Evolutionary conservation across 1,284 basidiomycete genomes (phyloP), one percentile per base, ranked within the genome.

Genomic region (Leccinum subatratum): DNA sequence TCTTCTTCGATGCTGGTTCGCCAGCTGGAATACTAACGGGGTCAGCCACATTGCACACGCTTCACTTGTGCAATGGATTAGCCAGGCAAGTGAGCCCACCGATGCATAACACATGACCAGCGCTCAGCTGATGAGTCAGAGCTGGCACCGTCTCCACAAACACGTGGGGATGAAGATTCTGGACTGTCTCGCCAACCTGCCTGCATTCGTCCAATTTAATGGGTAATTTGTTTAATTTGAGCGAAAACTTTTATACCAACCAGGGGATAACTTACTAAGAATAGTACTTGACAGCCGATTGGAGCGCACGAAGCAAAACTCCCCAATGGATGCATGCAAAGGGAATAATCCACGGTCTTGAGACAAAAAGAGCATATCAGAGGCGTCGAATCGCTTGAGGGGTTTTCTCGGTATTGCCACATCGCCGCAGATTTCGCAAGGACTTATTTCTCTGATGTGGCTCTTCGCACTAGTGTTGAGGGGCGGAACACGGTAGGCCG

Each of bases 1-100:
- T 34, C 12, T 34, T 34, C 34, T 34, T 34, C 34, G 34, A 34
- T 34, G 34, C 11, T 34, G 34, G 12, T 34, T 34, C n/a, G n/a
- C n/a, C n/a, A n/a, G n/a, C n/a, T n/a, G n/a, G n/a, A n/a, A n/a
- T 61, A 42, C 42, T 42, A 51, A 62, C 60, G 25, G 45, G 51
- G 45, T 62, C 32, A 59, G 51, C 22, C 20, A 56, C 51, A 56
- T 25, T 58, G 42, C 62, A 69, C 64, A 70, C 65, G 67, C n/a
- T 6, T 56, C 42, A 16, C 58, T 58, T 62, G 45, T 48, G 63
- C 37, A 32, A 39, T 59, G 45, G 34, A 48, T 22, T 48, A 14
- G 34, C 14, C 45, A 54, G 62, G 68, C 42, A 39, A 62, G 63
- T 61, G 66, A 70, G 61, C 16, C 12, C 57, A 61, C 28, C 39